phyloP scores from a whole-genome alignment of 306 rosid genomes.

The Rosa multiflora region DNA sequence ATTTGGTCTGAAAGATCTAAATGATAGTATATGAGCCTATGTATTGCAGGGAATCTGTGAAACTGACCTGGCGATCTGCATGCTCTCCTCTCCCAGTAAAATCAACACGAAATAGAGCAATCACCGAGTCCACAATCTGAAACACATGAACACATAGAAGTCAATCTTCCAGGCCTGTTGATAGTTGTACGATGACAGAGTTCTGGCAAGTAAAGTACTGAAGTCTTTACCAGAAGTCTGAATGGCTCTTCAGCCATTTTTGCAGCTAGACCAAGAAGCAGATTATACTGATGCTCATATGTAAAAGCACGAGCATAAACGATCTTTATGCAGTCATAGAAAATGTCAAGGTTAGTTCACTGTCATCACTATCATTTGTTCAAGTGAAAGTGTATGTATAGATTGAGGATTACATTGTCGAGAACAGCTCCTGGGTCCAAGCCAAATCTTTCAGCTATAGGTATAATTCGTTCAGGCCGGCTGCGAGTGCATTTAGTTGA shows the following conservation, averaged over 20 bases:
- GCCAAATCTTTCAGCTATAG: slow-evolving; percentile 95
- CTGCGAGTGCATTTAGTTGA: slow-evolving; percentile 41
- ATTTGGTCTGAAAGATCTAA: too few relatives aligned
- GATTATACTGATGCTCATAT: slow-evolving; percentile 84
- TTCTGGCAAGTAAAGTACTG: not conserved
- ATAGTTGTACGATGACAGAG: slow-evolving; percentile 3
- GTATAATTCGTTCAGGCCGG: slow-evolving; percentile 87
- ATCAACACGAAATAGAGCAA: slow-evolving; percentile 90
- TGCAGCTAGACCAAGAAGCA: slow-evolving; percentile 90
- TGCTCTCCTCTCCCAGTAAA: slow-evolving; percentile 96
- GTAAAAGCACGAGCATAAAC: slow-evolving; percentile 96
- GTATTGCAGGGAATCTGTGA: not conserved
- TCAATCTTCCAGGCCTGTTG: slow-evolving; percentile 25
- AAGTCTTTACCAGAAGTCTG: slow-evolving; percentile 77
- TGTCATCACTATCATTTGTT: slow-evolving; percentile 10
- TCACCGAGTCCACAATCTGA: slow-evolving; percentile 88
- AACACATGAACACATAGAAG: slow-evolving; percentile 13
- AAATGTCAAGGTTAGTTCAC: slow-evolving; percentile 25
- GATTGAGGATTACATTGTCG: slow-evolving; percentile 70
- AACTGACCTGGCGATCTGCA: slow-evolving; percentile 90
- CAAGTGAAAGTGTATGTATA: not conserved
- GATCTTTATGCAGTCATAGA: slow-evolving; percentile 52
- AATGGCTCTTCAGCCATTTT: slow-evolving; percentile 97
- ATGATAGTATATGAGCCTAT: too few relatives aligned
- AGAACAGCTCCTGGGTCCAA: slow-evolving; percentile 94